Percentiles rank a stretch among this genome's conserved stretches.
phyloP scores from a whole-genome alignment of 2,329 filamentous ascomycete species.

The Diplodia sapinea region DNA sequence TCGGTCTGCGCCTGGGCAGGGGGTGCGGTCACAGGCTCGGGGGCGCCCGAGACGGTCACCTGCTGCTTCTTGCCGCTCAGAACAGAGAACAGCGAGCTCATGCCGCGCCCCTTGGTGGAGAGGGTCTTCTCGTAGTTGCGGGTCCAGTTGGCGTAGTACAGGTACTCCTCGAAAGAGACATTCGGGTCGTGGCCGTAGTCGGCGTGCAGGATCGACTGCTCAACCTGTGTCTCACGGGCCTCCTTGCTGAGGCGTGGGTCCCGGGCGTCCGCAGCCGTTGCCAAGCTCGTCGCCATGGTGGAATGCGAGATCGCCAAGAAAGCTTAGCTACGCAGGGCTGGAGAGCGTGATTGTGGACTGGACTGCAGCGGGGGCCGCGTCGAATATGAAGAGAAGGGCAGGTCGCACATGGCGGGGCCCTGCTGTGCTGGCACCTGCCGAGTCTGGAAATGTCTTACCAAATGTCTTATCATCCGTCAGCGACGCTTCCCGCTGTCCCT shows the following conservation, averaged over 20 bases:
- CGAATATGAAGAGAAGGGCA: constrained; percentile 1
- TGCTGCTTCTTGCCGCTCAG: constrained; percentile 24
- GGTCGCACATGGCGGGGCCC: neutral
- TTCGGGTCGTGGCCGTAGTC: constrained; percentile 36
- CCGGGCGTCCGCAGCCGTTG: constrained; percentile 1
- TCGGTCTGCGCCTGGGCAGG: neutral
- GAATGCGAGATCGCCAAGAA: constrained; percentile 16
- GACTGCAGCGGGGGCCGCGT: neutral
- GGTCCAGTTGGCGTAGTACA: constrained; percentile 47
- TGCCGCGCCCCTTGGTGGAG: constrained; percentile 11
- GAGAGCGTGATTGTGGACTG: neutral
- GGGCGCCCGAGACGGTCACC: constrained; percentile 16
- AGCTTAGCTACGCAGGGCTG: neutral
- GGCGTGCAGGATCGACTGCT: constrained; percentile 6
- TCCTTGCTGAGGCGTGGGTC: constrained; percentile 11
- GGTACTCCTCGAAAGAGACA: constrained; percentile 48
- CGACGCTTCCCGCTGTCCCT: neutral
- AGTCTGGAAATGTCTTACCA: constrained; percentile 2
- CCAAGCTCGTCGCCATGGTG: constrained; percentile 23
- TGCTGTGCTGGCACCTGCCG: neutral
- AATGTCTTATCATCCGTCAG: constrained; percentile 9
- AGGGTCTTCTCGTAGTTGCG: constrained; percentile 43
- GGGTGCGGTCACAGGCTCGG: constrained; percentile 20
- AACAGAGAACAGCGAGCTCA: constrained; percentile 14
- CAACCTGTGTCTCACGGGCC: neutral